phyloP scores from a whole-genome alignment of 352 stramenopile species.

The Vaucheria bursata region DNA sequence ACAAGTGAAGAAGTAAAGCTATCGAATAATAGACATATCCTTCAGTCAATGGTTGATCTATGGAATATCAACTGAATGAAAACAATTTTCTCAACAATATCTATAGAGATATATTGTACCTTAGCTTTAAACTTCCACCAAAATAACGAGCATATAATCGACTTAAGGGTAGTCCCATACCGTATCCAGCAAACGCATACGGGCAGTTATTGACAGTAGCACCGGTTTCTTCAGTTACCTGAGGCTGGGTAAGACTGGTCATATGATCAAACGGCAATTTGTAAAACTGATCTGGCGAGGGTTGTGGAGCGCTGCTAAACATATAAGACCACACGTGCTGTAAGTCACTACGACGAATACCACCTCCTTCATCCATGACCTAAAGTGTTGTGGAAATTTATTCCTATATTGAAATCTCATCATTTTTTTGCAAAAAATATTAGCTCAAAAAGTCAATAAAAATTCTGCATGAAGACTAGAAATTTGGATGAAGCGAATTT shows the following conservation, averaged over 20 bases:
- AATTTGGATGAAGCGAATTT: too few species aligned
- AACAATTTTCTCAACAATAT: too few species aligned
- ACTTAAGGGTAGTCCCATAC: conserved; percentile 73
- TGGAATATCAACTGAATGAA: too few species aligned
- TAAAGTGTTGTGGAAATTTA: too few species aligned
- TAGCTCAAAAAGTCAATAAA: too few species aligned
- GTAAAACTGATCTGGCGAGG: conserved; percentile 23
- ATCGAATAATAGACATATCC: too few species aligned
- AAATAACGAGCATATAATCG: conserved; percentile 86
- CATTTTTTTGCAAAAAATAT: too few species aligned
- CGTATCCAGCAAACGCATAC: conserved; percentile 54
- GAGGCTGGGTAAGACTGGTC: conserved; percentile 5
- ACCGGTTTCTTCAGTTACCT: background rate
- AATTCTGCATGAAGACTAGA: too few species aligned
- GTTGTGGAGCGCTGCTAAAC: conserved; percentile 71
- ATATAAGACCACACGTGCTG: conserved; percentile 87
- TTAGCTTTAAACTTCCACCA: conserved; percentile 46
- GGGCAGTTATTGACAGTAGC: background rate
- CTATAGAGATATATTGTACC: too few species aligned
- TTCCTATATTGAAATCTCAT: too few species aligned
- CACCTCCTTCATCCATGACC: conserved; percentile 84
- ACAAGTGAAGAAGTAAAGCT: too few species aligned
- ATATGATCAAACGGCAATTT: conserved; percentile 40
- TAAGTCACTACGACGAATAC: conserved; percentile 79
- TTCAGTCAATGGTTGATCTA: too few species aligned